Conservation (phyloP, 306 rosid species). For the Lagenaria siceraria region DNA sequence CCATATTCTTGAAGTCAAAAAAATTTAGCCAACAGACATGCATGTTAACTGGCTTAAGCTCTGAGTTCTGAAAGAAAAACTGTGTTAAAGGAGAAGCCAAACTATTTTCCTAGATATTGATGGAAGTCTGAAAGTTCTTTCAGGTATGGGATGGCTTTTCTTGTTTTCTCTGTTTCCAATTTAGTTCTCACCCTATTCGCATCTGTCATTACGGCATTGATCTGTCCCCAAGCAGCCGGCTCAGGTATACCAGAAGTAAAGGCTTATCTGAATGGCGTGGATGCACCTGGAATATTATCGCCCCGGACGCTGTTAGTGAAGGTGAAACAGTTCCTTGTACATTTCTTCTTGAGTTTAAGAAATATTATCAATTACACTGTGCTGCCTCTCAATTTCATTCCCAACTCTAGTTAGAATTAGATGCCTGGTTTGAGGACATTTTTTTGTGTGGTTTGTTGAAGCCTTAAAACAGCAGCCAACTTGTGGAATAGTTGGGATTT, state of each 20-base stretch:
- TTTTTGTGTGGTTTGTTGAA: not conserved
- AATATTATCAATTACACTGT: not conserved
- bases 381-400: not conserved
- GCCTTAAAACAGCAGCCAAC: not conserved
- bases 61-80: not conserved
- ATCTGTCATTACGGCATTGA: conserved; percentile 43
- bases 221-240: conserved; percentile 79
- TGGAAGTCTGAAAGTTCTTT: conserved; percentile 2
- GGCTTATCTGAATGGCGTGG: conserved; percentile 90
- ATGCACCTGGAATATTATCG: conserved; percentile 72
- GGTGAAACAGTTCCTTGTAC: conserved; percentile 24
- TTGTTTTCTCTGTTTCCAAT: conserved; percentile 53
- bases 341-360: not conserved
- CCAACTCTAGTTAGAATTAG: not conserved
- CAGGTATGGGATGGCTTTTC: conserved; percentile 66
- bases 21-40: not conserved
- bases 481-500: not conserved
- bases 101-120: conserved; percentile 12
- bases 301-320: conserved; percentile 54
- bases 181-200: conserved; percentile 65
- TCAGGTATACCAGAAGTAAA: conserved; percentile 97
- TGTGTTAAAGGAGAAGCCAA: not conserved
- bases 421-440: not conserved
- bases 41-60: not conserved
- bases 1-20: too few relatives aligned